A percentile compares a stretch with the other conserved stretches of the same genome.
phyloP scores from a whole-genome alignment of 257 asterid genomes.

The Solanum etuberosum region DNA sequence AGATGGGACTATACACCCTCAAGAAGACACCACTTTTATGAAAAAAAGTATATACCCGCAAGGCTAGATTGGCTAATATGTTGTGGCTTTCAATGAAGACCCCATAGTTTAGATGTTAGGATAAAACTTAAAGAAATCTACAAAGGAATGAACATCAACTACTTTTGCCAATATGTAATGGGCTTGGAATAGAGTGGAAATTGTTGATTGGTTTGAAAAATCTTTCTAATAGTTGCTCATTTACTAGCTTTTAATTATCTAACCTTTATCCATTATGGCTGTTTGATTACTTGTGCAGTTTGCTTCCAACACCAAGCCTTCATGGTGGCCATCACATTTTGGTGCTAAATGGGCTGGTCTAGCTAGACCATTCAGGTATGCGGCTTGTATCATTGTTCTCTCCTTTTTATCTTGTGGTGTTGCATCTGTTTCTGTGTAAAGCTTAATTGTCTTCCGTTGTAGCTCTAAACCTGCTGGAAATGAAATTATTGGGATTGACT shows the following conservation, averaged over 20 bases:
- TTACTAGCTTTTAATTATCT: not conserved
- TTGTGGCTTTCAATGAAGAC: not conserved
- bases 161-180: not conserved
- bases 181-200: not conserved
- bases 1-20: not conserved
- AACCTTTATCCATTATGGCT: not conserved
- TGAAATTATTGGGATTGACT: constrained; percentile 71
- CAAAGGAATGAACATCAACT: not conserved
- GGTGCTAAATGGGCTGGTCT: constrained; percentile 29
- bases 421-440: not conserved
- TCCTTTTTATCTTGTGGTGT: not conserved
- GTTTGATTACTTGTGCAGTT: constrained; percentile 10
- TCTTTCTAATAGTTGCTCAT: not conserved
- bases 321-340: constrained; percentile 8
- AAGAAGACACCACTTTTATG: not conserved
- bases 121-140: not conserved
- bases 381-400: not conserved
- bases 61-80: not conserved
- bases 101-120: not conserved
- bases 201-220: not conserved
- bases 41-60: not conserved
- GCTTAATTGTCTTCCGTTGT: constrained; percentile 4
- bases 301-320: constrained; percentile 20
- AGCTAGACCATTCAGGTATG: constrained; percentile 32
- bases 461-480: constrained; percentile 64